Conservation (phyloP, 139 green algal genomes). For the Chlamydomonas eustigma region DNA sequence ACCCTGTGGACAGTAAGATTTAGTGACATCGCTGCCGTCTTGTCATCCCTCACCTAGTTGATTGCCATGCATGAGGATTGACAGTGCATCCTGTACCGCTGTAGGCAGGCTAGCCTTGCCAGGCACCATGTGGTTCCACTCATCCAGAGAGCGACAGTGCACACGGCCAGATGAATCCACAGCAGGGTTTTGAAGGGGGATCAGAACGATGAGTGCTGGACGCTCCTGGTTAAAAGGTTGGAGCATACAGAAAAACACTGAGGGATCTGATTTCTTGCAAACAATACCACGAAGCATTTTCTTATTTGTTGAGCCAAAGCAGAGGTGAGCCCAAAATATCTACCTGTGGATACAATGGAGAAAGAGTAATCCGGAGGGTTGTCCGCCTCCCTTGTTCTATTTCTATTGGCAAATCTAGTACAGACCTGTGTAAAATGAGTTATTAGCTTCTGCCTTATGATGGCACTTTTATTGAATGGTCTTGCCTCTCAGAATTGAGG, state of each 20-base stretch:
- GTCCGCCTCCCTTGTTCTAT: background rate
- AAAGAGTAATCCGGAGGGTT: background rate
- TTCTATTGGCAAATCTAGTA: background rate
- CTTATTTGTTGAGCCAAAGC: no score
- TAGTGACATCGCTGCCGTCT: no score
- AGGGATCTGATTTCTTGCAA: no score
- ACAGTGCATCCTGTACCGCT: slow-evolving; percentile 42
- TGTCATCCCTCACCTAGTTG: slow-evolving; percentile 29
- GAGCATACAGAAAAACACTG: no score
- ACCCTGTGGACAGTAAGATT: no score
- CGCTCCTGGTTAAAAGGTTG: slow-evolving; percentile 35
- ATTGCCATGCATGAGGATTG: slow-evolving; percentile 19
- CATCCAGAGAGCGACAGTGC: slow-evolving; percentile 11
- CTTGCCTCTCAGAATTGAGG: background rate
- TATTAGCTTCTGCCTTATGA: background rate
- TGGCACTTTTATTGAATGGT: background rate
- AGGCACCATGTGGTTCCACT: slow-evolving; percentile 19
- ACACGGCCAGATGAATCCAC: slow-evolving; percentile 43
- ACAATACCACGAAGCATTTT: no score
- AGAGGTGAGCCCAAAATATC: background rate
- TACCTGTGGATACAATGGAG: background rate
- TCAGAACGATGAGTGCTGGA: slow-evolving; percentile 40
- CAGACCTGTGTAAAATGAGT: background rate
- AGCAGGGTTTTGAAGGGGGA: slow-evolving; percentile 46
- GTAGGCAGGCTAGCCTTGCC: slow-evolving; percentile 23